Conservation (phyloP, 805 yeast genomes). For the Komagataella ulmi region DNA sequence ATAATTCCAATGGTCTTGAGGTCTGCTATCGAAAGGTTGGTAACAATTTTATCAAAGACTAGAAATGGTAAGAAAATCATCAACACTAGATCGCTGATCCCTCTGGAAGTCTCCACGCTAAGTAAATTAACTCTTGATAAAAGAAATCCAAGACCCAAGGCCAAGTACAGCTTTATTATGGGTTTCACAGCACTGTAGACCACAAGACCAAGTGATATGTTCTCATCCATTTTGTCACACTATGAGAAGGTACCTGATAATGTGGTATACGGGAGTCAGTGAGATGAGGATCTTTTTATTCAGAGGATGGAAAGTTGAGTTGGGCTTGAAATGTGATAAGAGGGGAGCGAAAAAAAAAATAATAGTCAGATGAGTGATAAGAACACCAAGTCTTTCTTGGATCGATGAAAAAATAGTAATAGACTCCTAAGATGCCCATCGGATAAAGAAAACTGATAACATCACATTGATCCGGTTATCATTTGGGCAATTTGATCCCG, state of each 20-base stretch:
- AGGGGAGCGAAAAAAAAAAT: neutral
- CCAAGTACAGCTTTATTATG: slow-evolving; percentile 60
- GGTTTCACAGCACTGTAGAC: slow-evolving; percentile 60
- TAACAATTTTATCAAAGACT: slow-evolving; percentile 49
- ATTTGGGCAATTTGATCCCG: too few species aligned
- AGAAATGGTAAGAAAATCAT: slow-evolving; percentile 54
- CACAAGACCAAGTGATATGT: slow-evolving; percentile 10
- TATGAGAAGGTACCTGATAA: neutral
- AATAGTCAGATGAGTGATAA: neutral
- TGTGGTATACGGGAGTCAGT: too few species aligned
- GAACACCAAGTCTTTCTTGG: neutral
- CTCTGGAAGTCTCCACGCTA: slow-evolving; percentile 47
- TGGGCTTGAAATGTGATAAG: neutral
- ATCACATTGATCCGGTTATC: too few species aligned
- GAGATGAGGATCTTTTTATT: too few species aligned
- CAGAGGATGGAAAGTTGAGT: neutral
- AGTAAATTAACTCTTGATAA: slow-evolving; percentile 46
- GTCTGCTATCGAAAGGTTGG: slow-evolving; percentile 47
- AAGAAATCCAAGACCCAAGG: slow-evolving; percentile 52
- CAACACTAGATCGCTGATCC: slow-evolving; percentile 50
- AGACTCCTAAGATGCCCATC: neutral
- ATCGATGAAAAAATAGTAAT: neutral
- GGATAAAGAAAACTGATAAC: neutral
- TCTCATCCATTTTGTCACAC: neutral
- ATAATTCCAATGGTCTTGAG: slow-evolving; percentile 60